These are phyloP conservation scores for Zymoseptoria ardabiliae DNA, from an alignment of 2,329 filamentous ascomycete genomes.

Conservation along the genomic window DNA sequence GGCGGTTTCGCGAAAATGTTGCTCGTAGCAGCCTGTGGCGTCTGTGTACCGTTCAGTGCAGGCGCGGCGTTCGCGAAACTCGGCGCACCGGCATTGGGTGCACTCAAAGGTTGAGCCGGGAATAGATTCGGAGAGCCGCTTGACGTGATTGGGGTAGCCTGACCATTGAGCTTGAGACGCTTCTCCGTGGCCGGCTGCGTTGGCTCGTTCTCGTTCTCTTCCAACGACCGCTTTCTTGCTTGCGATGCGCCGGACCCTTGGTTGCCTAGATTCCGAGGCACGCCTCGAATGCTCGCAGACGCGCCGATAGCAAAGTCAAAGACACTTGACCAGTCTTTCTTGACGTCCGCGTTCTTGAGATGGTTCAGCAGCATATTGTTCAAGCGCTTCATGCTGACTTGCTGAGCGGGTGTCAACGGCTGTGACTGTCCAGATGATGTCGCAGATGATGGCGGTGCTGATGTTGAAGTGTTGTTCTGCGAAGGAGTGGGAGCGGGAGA, in stretches of 20 bases:
- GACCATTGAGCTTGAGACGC: slow-evolving; percentile 14
- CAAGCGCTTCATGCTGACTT: slow-evolving; percentile 16
- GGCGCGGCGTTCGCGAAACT: neutral
- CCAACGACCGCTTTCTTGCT: slow-evolving; percentile 22
- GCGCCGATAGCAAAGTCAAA: slow-evolving; percentile 21
- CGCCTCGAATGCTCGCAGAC: slow-evolving; percentile 19
- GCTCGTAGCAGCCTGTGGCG: slow-evolving; percentile 12
- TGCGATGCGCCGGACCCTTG: slow-evolving; percentile 12
- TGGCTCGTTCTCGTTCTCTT: slow-evolving; percentile 10
- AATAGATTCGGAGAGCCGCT: neutral
- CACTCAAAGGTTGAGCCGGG: neutral
- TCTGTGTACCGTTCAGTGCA: slow-evolving; percentile 7
- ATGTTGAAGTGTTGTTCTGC: slow-evolving; percentile 2
- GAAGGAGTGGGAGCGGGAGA: slow-evolving; percentile 3
- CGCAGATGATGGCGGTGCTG: slow-evolving; percentile 6
- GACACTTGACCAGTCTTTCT: slow-evolving; percentile 24
- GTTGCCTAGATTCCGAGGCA: neutral
- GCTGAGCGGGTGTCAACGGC: neutral
- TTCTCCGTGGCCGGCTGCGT: slow-evolving; percentile 24
- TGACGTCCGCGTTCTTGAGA: slow-evolving; percentile 17
- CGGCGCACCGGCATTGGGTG: neutral
- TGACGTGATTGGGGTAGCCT: neutral
- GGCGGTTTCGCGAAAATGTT: slow-evolving; percentile 17
- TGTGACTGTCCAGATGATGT: neutral
- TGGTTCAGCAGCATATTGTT: slow-evolving; percentile 25